phyloP scores from a whole-genome alignment of 2,329 filamentous ascomycete species.

The Echinosphaeria canescens region DNA sequence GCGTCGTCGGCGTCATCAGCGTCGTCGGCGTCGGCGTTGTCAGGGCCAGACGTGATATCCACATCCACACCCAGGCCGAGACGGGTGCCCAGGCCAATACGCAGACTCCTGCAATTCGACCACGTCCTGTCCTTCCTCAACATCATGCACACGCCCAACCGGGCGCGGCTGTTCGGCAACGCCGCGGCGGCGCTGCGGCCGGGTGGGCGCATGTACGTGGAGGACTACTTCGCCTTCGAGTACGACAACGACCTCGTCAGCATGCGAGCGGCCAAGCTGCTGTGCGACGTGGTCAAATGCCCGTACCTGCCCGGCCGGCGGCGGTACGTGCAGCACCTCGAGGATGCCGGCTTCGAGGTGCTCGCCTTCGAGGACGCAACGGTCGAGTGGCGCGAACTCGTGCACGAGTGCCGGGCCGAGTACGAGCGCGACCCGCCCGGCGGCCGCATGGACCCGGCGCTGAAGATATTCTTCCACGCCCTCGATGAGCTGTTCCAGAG shows the following conservation, averaged over 20 bases:
- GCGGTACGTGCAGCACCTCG: constrained; percentile 3
- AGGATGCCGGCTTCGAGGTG: constrained; percentile 4
- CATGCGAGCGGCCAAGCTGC: no score
- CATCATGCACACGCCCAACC: constrained; percentile 5
- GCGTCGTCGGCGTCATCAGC: no score
- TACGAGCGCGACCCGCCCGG: constrained; percentile 3
- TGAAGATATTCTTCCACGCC: constrained; percentile 1
- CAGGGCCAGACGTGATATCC: no score
- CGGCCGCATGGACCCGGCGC: constrained; percentile 1
- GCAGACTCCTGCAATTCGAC: no score
- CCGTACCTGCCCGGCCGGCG: constrained; percentile 3
- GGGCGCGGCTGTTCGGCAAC: constrained; percentile 4
- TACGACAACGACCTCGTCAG: constrained; percentile 1
- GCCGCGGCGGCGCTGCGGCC: constrained; percentile 2
- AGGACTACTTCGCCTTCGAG: constrained; percentile 6
- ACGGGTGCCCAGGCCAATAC: no score
- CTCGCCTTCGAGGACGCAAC: constrained; percentile 5
- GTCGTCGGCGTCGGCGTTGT: no score
- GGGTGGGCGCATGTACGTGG: constrained; percentile 5
- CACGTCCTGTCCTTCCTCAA: constrained; percentile 7
- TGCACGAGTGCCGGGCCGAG: constrained; percentile 3
- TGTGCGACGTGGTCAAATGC: constrained; percentile 5
- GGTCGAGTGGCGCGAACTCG: constrained; percentile 4
- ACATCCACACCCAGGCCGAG: no score
- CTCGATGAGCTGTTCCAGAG: background rate